Percentiles rank a stretch among this genome's conserved stretches.
phyloP scores from a whole-genome alignment of 768 basidiomycete species.

The Mycena leptocephala region DNA sequence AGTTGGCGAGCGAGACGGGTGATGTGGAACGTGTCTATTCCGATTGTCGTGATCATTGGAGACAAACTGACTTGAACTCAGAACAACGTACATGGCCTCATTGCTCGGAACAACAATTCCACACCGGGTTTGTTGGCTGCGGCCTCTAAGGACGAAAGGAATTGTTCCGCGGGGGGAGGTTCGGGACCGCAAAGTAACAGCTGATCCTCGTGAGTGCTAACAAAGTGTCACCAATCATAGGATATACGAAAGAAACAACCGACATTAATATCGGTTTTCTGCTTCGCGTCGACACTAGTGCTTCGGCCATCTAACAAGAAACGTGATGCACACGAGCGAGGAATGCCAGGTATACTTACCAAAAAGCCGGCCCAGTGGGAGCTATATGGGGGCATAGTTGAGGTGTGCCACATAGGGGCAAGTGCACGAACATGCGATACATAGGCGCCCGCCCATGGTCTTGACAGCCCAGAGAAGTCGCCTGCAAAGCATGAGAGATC shows the following conservation, averaged over 20 bases:
- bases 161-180: not conserved
- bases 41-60: too few relatives aligned
- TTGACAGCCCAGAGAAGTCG: not conserved
- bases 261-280: constrained; percentile 21
- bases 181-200: not conserved
- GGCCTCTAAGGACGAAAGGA: not conserved
- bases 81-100: not conserved
- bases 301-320: constrained; percentile 11
- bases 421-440: constrained; percentile 15
- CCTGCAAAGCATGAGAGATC: not conserved
- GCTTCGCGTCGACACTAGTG: not conserved
- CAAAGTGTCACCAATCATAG: not conserved
- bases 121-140: not conserved
- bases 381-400: not conserved
- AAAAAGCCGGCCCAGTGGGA: constrained; percentile 14
- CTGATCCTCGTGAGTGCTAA: not conserved
- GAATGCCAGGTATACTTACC: not conserved
- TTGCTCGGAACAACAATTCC: not conserved
- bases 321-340: not conserved
- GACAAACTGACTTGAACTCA: too few relatives aligned
- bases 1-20: not conserved
- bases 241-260: not conserved
- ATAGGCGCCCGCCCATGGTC: constrained; percentile 26
- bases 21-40: not conserved
- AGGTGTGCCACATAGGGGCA: not conserved